Evolutionary conservation across 306 rosid species (phyloP), one percentile per base, ranked within the genome.

Genomic region (Glycine soja): DNA sequence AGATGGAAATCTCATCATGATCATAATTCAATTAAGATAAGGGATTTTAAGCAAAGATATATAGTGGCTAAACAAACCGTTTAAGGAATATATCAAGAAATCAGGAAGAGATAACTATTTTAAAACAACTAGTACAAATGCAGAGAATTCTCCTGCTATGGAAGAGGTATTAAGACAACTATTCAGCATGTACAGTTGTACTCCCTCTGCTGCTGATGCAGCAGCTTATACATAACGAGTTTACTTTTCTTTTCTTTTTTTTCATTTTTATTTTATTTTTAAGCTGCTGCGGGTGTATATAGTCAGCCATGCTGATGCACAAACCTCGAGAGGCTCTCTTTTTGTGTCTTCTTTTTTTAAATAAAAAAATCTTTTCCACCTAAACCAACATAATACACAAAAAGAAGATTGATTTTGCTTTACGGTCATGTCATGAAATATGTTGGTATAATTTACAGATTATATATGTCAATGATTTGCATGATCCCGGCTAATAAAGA

Each of bases 381-480:
- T 7, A 75, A 61, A 69, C 12, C 34, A 19, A 32, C 13, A 59
- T 75, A 75, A 46, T 46, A 5, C 61, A 75, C 53, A 19, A 70
- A 59, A 58, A 75, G 70, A 75, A 58, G 18, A 9, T 61, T 57
- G 45, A 5, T 9, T 45, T 75, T 75, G 79, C 79, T 59, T 59
- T 75, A 13, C 24, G 58, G 70, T 14, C 75, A 70, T 51, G 32
- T 72, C 70, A 59, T 45, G 43, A 59, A 43, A 75, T 34, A 34
- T 4, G 45, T 75, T 45, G 57, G 68, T 53, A 59, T 74, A n/a
- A 40, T 56, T 74, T 24, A 36, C 51, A 72, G 14, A 75, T 75
- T 9, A 75, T 24, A 0, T 24, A 0, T 75, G 80, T 24, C 46
- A 75, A 13, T 59, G 80, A 75, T 73, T 8, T 38, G 66, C 3